phyloP scores from a whole-genome alignment of 2,329 filamentous ascomycete genomes.

The Alternaria gansuensis region DNA sequence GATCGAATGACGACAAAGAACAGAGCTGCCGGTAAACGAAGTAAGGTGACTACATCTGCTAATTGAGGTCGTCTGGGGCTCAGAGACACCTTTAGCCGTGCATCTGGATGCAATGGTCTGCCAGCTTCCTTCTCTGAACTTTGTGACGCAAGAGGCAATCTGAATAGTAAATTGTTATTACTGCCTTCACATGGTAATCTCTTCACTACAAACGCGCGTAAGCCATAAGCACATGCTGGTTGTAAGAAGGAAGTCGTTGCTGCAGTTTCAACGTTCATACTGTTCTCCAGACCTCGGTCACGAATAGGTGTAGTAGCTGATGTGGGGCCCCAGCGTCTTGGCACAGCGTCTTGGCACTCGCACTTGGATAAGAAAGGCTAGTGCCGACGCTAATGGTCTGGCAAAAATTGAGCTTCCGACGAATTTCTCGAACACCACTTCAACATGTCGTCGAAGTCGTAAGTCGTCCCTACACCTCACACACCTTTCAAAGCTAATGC shows the following conservation, averaged over 20 bases:
- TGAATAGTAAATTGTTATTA: too few species aligned
- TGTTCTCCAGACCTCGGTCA: constrained; percentile 5
- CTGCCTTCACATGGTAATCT: neutral
- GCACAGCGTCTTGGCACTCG: constrained; percentile 4
- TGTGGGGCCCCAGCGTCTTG: constrained; percentile 2
- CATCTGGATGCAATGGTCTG: neutral
- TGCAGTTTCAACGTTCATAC: neutral
- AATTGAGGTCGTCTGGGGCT: neutral
- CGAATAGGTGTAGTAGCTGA: neutral
- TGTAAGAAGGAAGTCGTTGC: neutral
- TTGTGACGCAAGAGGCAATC: neutral
- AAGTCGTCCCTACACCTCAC: constrained; percentile 57
- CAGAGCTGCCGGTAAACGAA: too few species aligned
- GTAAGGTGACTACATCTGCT: neutral
- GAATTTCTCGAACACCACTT: constrained; percentile 60
- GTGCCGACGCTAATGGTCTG: constrained; percentile 21
- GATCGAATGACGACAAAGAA: too few species aligned
- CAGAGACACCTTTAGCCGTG: neutral
- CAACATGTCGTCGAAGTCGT: constrained; percentile 61
- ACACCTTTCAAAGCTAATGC: constrained; percentile 60
- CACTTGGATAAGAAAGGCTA: constrained; percentile 14
- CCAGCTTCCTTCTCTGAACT: neutral
- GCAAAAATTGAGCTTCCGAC: constrained; percentile 30
- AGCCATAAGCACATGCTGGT: neutral
- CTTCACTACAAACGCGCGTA: neutral